Evolutionary conservation across 106 monocot genomes (phyloP), one percentile per base, ranked within the genome.

Genomic region (Apostasia ramifera): DNA sequence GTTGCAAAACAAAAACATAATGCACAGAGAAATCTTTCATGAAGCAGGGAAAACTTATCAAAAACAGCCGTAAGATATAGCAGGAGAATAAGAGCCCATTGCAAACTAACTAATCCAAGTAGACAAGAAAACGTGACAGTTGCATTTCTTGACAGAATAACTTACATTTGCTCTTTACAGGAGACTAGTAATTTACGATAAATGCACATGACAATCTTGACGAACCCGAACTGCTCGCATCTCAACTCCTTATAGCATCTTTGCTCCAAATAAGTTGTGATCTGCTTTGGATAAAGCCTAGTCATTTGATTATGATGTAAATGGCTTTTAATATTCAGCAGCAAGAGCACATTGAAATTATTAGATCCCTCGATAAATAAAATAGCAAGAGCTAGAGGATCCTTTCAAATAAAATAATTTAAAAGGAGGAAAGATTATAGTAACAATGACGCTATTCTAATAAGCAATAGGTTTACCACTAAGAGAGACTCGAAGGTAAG

Each of bases 201-300:
- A 49, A 95, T 91, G 71, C 80, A 55, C 88, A 86, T 76, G 76
- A 95, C 83, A 66, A 86, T 78, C 80, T 86, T 91, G 66, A 76
- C 91, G 40, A 70, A 84, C 44, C 80, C 77, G 76, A 91, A 91
- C 40, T 70, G 85, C 80, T 95, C 91, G 26, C 44, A 73, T 78
- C 95, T 91, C 68, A 95, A 80, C 79, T 91, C 95, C 88, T 89
- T 95, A 82, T 95, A 95, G 71, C 81, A 95, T 58, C 74, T 88
- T 73, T 95, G 86, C 74, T 95, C 95, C 80, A 95, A 72, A 77
- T 91, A 95, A 76, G 48, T 68, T 74, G 93, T 84, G 52, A 94
- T 94, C 86, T 93, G 83, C 61, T 26, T 26, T 26, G 26, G 26
- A 26, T 26, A 26, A 26, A 26, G 26, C 26, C 26, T 26, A 26